A percentile compares a stretch with the other conserved stretches of the same genome.
phyloP scores from a whole-genome alignment of 805 yeast genomes.

The Wickerhamiella siamensis region DNA sequence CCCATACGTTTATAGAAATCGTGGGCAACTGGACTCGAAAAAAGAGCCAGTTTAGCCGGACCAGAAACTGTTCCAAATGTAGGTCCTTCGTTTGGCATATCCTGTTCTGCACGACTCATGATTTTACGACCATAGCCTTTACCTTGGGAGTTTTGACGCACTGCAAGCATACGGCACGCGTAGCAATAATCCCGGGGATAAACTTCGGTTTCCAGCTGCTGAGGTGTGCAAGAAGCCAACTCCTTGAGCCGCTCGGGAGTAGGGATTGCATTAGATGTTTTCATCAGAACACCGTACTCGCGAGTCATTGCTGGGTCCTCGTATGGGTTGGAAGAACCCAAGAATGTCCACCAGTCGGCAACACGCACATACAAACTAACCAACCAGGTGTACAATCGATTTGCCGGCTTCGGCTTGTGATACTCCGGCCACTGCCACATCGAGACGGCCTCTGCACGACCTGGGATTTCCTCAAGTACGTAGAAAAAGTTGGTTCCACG shows the following conservation, averaged over 20 bases:
- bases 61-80: neutral
- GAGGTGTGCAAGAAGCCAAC: neutral
- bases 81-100: neutral
- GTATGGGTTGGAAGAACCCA: neutral
- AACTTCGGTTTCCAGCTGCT: neutral
- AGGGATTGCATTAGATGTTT: neutral
- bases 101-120: neutral
- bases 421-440: neutral
- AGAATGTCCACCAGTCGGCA: neutral
- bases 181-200: neutral
- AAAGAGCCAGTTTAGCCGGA: neutral
- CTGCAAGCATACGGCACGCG: constrained; percentile 1
- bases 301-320: neutral
- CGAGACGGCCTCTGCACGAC: neutral
- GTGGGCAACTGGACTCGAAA: constrained; percentile 1
- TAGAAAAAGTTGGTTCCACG: neutral
- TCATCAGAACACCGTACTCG: neutral
- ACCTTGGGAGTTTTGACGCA: neutral
- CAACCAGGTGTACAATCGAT: neutral
- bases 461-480: neutral
- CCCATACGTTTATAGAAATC: constrained; percentile 1
- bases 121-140: neutral
- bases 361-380: neutral
- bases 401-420: neutral
- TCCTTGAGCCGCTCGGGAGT: neutral